Evolutionary conservation across 176 grass and related monocot species (phyloP).

Genomic region (Oryza rufipogon): DNA sequence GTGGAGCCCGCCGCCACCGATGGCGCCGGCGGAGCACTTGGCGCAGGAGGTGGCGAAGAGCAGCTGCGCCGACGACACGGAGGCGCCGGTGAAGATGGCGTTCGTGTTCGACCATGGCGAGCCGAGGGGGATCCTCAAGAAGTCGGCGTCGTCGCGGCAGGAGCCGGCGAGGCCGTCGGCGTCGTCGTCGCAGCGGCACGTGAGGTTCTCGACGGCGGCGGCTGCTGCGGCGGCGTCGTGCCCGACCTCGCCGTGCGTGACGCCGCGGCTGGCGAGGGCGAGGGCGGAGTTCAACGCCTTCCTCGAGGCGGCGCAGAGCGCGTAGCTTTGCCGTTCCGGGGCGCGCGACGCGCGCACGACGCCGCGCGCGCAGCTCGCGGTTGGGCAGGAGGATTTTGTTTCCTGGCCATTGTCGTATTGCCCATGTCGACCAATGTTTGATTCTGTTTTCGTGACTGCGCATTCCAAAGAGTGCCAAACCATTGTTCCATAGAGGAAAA

Average conservation of each 20-base stretch:
- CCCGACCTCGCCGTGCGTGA: constrained; percentile 78
- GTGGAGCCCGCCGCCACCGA: constrained; percentile 42
- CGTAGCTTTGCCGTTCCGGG: not conserved
- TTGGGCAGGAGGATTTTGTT: too few species aligned
- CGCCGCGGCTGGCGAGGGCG: constrained; percentile 58
- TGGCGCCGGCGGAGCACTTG: not conserved
- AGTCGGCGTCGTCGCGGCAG: constrained; percentile 56
- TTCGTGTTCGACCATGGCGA: constrained; percentile 70
- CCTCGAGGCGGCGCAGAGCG: constrained; percentile 70
- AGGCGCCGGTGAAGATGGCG: constrained; percentile 65
- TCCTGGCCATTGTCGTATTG: too few species aligned
- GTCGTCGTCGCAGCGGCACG: constrained; percentile 67
- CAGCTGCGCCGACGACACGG: constrained; percentile 49
- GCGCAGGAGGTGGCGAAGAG: constrained; percentile 53
- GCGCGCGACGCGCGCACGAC: too few species aligned
- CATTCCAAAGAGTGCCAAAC: too few species aligned
- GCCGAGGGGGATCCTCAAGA: constrained; percentile 65
- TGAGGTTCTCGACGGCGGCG: constrained; percentile 69
- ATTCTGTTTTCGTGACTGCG: too few species aligned
- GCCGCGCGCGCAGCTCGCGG: constrained; percentile 5
- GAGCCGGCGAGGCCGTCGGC: constrained; percentile 55
- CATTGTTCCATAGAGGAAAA: too few species aligned
- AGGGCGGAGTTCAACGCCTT: constrained; percentile 86
- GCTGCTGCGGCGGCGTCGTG: constrained; percentile 31
- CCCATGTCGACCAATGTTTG: too few species aligned